phyloP scores from a whole-genome alignment of 768 basidiomycete species.

The Gloeopeniophorella convolvens region DNA sequence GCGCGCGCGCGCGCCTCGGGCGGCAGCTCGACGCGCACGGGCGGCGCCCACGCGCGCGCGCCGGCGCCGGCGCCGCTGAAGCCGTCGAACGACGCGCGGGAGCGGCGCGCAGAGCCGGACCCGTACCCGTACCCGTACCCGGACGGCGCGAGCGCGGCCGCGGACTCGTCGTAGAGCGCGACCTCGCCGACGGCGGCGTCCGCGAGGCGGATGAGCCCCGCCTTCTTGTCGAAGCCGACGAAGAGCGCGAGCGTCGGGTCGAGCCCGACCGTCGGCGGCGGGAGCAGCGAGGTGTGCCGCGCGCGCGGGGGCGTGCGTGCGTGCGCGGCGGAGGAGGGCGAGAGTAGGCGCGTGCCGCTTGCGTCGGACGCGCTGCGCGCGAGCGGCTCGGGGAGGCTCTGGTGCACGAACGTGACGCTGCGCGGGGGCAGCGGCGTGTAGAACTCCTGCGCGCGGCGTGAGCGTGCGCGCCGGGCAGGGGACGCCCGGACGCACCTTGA shows the following conservation, averaged over 20 bases:
- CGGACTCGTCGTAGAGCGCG: slow-evolving; percentile 45
- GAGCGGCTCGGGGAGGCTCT: slow-evolving; percentile 48
- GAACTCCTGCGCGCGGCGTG: slow-evolving; percentile 52
- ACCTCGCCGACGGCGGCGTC: slow-evolving; percentile 80
- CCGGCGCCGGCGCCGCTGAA: slow-evolving; percentile 34
- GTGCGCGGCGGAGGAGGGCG: slow-evolving; percentile 21
- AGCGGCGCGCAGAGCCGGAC: slow-evolving; percentile 26
- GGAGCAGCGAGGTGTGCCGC: slow-evolving; percentile 13
- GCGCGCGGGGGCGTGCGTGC: slow-evolving; percentile 8
- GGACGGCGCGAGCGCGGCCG: slow-evolving; percentile 24
- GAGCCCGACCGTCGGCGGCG: slow-evolving; percentile 38
- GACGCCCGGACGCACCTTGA: slow-evolving; percentile 52
- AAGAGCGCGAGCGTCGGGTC: slow-evolving; percentile 75
- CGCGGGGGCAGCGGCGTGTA: slow-evolving; percentile 70
- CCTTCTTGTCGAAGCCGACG: slow-evolving; percentile 82
- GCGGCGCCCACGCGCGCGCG: slow-evolving; percentile 43
- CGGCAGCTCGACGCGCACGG: slow-evolving; percentile 44
- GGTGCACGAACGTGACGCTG: slow-evolving; percentile 63
- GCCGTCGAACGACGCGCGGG: slow-evolving; percentile 40
- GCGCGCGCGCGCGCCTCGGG: no score
- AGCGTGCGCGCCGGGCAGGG: not conserved
- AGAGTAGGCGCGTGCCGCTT: slow-evolving; percentile 22
- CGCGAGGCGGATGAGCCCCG: slow-evolving; percentile 71
- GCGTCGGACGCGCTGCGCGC: slow-evolving; percentile 39
- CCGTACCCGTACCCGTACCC: slow-evolving; percentile 24